Percentiles rank a stretch among this genome's conserved stretches.
These are phyloP conservation scores for Trichosanthes truncata DNA, from an alignment of 306 rosid species.

Conservation along the genomic window DNA sequence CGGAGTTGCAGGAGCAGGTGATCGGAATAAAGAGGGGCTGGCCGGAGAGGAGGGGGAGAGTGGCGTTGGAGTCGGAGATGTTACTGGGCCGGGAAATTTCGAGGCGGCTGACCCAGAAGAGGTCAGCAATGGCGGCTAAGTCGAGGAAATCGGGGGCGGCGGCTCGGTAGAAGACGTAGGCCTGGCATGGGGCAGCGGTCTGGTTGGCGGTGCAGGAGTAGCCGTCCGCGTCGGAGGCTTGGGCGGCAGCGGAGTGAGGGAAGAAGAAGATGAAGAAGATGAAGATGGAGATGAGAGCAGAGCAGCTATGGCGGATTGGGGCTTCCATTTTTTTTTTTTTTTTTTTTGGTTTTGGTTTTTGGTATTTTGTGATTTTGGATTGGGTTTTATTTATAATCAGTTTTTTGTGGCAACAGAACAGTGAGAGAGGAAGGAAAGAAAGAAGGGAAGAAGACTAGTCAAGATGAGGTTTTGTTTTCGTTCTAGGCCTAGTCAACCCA, in stretches of 20 bases:
- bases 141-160: conserved; percentile 46
- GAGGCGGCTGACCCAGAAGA: conserved; percentile 59
- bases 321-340: not conserved
- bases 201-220: conserved; percentile 34
- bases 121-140: conserved; percentile 70
- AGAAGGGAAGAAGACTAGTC: not conserved
- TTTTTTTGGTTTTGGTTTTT: no score
- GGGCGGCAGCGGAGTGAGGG: conserved; percentile 34
- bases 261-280: conserved; percentile 11
- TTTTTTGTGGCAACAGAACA: not conserved
- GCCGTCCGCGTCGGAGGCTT: conserved; percentile 35
- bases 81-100: conserved; percentile 50
- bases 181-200: conserved; percentile 35
- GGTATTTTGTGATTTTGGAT: not conserved
- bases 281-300: not conserved
- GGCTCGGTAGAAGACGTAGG: conserved; percentile 66
- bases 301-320: not conserved
- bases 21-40: conserved; percentile 72
- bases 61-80: conserved; percentile 50
- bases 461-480: not conserved
- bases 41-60: conserved; percentile 25
- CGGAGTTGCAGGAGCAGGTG: conserved; percentile 48
- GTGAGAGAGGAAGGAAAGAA: not conserved
- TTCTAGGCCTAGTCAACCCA: not conserved
- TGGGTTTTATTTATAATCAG: not conserved